Evolutionary conservation across 2,329 filamentous ascomycete species (phyloP).

Genomic region (Epichloe bromicola): DNA sequence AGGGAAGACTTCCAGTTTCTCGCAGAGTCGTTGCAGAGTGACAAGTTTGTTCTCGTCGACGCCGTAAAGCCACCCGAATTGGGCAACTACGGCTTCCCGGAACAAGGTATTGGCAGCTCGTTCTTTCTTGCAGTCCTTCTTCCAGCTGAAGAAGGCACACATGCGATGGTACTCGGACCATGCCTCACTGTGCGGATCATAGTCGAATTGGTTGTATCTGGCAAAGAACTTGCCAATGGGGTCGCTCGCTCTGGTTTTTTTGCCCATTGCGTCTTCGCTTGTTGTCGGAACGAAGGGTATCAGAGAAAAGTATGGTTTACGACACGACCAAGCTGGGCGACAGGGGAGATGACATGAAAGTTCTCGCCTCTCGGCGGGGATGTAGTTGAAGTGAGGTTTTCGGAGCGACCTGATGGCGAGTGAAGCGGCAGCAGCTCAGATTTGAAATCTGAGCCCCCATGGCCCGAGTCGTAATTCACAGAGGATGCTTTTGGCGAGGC

Average conservation of each 20-base stretch:
- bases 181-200: neutral
- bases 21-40: neutral
- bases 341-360: too few species aligned
- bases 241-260: neutral
- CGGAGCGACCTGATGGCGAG: too few species aligned
- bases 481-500: too few species aligned
- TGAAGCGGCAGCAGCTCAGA: too few species aligned
- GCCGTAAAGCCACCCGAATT: neutral
- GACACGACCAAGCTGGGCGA: too few species aligned
- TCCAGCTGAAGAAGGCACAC: neutral
- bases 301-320: neutral
- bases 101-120: neutral
- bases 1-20: neutral
- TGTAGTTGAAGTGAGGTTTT: too few species aligned
- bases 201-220: neutral
- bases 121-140: neutral
- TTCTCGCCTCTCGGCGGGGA: too few species aligned
- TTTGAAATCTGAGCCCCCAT: too few species aligned
- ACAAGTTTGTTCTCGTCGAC: neutral
- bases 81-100: neutral
- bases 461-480: too few species aligned
- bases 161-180: slow-evolving; percentile 1
- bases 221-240: neutral
- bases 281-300: neutral
- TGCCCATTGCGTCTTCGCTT: neutral